These are phyloP conservation scores for Ceratocystis ficicola DNA, from an alignment of 2,329 filamentous ascomycete species.

Conservation along the genomic window DNA sequence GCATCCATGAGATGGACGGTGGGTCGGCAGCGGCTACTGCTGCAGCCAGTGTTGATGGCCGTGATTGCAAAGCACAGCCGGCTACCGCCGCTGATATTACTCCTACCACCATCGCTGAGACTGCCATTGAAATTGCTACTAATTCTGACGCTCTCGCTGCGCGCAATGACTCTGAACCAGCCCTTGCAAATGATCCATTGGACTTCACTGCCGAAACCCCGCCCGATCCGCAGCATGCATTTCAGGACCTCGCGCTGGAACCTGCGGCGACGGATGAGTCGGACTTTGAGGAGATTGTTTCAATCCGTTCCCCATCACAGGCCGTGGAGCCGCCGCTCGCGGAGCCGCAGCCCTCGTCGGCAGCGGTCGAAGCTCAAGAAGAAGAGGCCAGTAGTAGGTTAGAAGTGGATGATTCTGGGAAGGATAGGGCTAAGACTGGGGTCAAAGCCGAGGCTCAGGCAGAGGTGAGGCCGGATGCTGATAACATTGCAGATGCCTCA, in stretches of 20 bases:
- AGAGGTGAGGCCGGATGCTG: background rate
- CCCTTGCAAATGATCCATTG: background rate
- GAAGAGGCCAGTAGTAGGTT: background rate
- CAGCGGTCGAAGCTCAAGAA: background rate
- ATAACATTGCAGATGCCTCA: background rate
- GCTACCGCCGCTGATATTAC: background rate
- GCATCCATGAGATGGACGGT: constrained; percentile 13
- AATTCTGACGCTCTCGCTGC: background rate
- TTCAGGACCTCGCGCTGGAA: constrained; percentile 17
- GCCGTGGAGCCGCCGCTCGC: background rate
- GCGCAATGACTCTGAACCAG: background rate
- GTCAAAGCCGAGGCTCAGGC: background rate
- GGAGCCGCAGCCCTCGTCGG: background rate
- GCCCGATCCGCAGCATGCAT: constrained; percentile 14
- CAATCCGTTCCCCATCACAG: background rate
- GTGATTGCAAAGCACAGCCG: background rate
- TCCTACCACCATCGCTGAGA: too few relatives aligned
- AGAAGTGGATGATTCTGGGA: background rate
- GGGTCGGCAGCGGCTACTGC: background rate
- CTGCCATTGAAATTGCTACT: background rate
- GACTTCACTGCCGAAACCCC: constrained; percentile 5
- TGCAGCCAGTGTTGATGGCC: background rate
- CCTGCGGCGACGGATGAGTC: constrained; percentile 21
- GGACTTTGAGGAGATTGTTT: constrained; percentile 20
- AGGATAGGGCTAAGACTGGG: background rate